These are phyloP conservation scores for Talaromyces piceae DNA, from an alignment of 2,329 filamentous ascomycete species.

Conservation along the genomic window DNA sequence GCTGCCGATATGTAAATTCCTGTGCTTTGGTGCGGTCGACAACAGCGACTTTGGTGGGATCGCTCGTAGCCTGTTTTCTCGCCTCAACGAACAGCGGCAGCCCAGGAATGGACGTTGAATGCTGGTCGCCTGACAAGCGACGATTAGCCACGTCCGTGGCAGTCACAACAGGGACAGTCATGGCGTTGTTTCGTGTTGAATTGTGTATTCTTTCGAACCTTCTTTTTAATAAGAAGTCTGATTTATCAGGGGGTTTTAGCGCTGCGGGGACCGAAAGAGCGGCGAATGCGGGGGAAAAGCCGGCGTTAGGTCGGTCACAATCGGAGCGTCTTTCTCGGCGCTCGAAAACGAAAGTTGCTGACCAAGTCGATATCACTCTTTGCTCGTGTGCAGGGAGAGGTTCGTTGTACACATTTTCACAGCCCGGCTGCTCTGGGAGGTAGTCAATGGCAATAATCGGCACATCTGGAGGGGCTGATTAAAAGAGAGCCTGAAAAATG, in stretches of 20 bases:
- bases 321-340: too few relatives aligned
- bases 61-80: conserved; percentile 25
- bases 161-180: conserved; percentile 4
- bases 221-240: not conserved
- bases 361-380: too few relatives aligned
- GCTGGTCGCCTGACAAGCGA: not conserved
- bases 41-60: conserved; percentile 30
- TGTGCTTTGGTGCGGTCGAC: conserved; percentile 32
- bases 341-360: too few relatives aligned
- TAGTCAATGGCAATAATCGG: not conserved
- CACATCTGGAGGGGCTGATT: too few relatives aligned
- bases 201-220: not conserved
- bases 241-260: not conserved
- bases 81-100: conserved; percentile 35
- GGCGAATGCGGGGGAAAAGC: too few relatives aligned
- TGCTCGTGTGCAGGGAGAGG: too few relatives aligned
- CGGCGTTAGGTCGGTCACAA: too few relatives aligned
- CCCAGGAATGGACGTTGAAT: conserved; percentile 25
- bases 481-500: too few relatives aligned
- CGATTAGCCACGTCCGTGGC: not conserved
- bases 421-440: not conserved
- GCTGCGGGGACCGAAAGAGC: too few relatives aligned
- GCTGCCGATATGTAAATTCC: conserved; percentile 34
- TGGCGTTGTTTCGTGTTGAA: not conserved
- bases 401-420: too few relatives aligned